Base-by-base conservation (phyloP, 2,329 filamentous ascomycete genomes). In the Trichophyton schoenleinii region DNA sequence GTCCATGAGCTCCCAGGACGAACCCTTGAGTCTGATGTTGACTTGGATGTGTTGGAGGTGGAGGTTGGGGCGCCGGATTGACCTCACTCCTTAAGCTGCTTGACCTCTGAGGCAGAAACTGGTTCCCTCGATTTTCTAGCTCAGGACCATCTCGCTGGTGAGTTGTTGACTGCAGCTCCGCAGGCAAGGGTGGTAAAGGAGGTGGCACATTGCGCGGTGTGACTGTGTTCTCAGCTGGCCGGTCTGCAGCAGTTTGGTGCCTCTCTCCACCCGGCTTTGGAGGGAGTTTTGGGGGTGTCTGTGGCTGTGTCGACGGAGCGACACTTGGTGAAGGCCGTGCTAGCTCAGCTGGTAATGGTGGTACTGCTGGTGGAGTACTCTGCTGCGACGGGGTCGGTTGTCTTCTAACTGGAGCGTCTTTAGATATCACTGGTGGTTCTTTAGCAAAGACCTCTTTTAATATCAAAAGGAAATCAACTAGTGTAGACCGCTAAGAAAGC, bases 361-460 rank as follows among this genome's bases (percentile, higher is more conserved):
- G 88, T n/a, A 87, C 74, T 11, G 86, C 85, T 36, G 87, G 87
- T 57, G 85, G 84, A 62, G 78, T 76, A 31, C 70, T 64, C 42
- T 68, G 66, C 55, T 67, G 66, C 60, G 88, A 87, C 62, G 88
- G 88, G n/a, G 63, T 3, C 70, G 75, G 18, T 41, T 28, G 55
- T 22, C 38, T 38, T 20, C 55, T 42, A 7, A 18, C 22, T 64
- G 66, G 41, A 42, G 70, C 70, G 65, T 85, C 85, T 66, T 85
- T 86, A 38, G 91, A 85, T 63, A 94, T 85, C 3, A 97, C 89
- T 0, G 94, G 94, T 7, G 94, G 94, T 69, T 99, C 94, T 74
- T 95, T 95, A 42, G 91, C 87, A 71, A 99, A 99, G 22, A 97
- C 80, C 60, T 94, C 89, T 66, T 87, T 83, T 2, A 99, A 76